A percentile compares a stretch with the other conserved stretches of the same genome.
Evolutionary conservation across 1,139 yeast species (phyloP).

Genomic region (Hyphopichia pseudoburtonii): DNA sequence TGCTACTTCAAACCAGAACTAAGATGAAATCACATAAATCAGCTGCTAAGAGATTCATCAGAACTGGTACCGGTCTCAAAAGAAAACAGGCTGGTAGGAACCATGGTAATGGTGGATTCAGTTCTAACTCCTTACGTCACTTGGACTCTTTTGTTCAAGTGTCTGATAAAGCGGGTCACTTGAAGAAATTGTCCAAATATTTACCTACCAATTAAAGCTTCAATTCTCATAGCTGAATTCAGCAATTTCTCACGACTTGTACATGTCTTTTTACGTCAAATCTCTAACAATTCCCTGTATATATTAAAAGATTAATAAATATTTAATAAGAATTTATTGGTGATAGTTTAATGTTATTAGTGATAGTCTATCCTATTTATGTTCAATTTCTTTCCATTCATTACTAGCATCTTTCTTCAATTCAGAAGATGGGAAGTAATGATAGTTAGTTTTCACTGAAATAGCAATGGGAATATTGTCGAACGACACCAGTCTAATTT

Average conservation of each 20-base stretch:
- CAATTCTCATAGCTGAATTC: not conserved
- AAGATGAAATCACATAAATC: slow-evolving; percentile 69
- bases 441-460: slow-evolving; percentile 84
- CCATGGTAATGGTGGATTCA: slow-evolving; percentile 92
- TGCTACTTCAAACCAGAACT: slow-evolving; percentile 44
- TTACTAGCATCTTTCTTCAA: slow-evolving; percentile 48
- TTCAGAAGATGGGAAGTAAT: slow-evolving; percentile 84
- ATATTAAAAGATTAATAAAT: not conserved
- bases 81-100: slow-evolving; percentile 83
- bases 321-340: not conserved
- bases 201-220: slow-evolving; percentile 3
- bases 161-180: slow-evolving; percentile 49
- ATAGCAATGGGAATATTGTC: slow-evolving; percentile 86
- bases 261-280: not conserved
- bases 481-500: slow-evolving; percentile 76
- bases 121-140: slow-evolving; percentile 59
- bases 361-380: slow-evolving; percentile 1
- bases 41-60: slow-evolving; percentile 82
- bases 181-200: slow-evolving; percentile 50
- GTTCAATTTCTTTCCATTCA: slow-evolving; percentile 52
- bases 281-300: not conserved
- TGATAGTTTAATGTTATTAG: too few species aligned
- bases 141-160: slow-evolving; percentile 67
- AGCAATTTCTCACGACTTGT: not conserved
- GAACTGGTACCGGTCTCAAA: slow-evolving; percentile 51